phyloP scores from a whole-genome alignment of 768 basidiomycete genomes.

The Russula ochroleuca region DNA sequence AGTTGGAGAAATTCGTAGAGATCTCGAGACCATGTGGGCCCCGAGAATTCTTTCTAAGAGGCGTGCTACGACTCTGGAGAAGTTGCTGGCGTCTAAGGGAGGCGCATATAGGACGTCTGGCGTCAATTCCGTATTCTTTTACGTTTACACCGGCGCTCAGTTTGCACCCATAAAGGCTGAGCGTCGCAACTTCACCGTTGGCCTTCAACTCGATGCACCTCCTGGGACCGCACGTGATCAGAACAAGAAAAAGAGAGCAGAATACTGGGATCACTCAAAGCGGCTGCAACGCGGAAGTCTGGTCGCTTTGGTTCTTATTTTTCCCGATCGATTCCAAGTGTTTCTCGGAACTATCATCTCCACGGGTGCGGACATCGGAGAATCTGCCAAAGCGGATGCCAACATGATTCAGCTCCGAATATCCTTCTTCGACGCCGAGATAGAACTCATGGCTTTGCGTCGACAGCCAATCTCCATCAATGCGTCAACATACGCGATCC shows the following conservation, averaged over 20 bases:
- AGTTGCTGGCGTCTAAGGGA: slow-evolving; percentile 48
- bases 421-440: slow-evolving; percentile 57
- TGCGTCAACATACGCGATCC: slow-evolving; percentile 18
- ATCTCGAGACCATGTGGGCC: slow-evolving; percentile 24
- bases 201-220: slow-evolving; percentile 48
- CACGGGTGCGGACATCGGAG: slow-evolving; percentile 42
- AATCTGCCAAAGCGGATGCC: slow-evolving; percentile 37
- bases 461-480: slow-evolving; percentile 33
- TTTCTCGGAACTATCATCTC: slow-evolving; percentile 54
- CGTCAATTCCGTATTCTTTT: slow-evolving; percentile 53
- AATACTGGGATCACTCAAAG: slow-evolving; percentile 63
- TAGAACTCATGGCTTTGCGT: slow-evolving; percentile 47
- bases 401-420: slow-evolving; percentile 46
- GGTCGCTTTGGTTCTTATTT: slow-evolving; percentile 49
- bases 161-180: slow-evolving; percentile 49
- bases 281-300: slow-evolving; percentile 59
- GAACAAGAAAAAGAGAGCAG: slow-evolving; percentile 38
- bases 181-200: slow-evolving; percentile 48
- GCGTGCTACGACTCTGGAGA: slow-evolving; percentile 40
- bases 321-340: slow-evolving; percentile 34
- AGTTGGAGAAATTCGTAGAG: slow-evolving; percentile 24
- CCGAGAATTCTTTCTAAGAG: neutral
- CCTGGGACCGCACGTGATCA: slow-evolving; percentile 49
- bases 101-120: slow-evolving; percentile 51
- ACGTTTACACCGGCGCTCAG: slow-evolving; percentile 52